Evolutionary conservation across 345 rosid genomes (phyloP).

Genomic region (Clausena lansium): DNA sequence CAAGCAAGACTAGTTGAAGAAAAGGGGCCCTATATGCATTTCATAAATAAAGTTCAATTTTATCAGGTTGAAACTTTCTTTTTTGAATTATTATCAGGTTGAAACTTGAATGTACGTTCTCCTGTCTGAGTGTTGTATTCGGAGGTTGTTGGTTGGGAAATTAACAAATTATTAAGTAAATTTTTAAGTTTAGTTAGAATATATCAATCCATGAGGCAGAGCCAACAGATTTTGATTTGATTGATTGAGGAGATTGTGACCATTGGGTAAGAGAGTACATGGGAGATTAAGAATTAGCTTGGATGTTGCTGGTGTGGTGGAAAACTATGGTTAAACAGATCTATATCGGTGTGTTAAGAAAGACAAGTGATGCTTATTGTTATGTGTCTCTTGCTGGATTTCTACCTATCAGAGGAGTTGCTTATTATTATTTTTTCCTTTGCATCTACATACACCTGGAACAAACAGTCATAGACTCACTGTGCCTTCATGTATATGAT

Average conservation of each 20-base stretch:
- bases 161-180: background rate
- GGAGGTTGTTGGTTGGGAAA: background rate
- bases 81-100: background rate
- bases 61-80: no score
- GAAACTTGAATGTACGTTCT: background rate
- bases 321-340: background rate
- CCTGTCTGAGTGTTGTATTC: background rate
- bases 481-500: background rate
- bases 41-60: no score
- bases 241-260: background rate
- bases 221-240: background rate
- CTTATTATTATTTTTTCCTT: no score
- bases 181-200: background rate
- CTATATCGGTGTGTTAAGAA: background rate
- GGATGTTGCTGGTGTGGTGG: background rate
- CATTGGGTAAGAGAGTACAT: background rate
- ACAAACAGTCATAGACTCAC: background rate
- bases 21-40: no score
- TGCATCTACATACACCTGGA: background rate
- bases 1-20: background rate
- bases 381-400: background rate
- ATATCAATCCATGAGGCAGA: background rate
- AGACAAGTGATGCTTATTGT: background rate
- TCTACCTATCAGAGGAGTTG: background rate
- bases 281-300: background rate